Base-by-base conservation (phyloP, 2,329 filamentous ascomycete genomes). In the Atkinsonella texensis region DNA sequence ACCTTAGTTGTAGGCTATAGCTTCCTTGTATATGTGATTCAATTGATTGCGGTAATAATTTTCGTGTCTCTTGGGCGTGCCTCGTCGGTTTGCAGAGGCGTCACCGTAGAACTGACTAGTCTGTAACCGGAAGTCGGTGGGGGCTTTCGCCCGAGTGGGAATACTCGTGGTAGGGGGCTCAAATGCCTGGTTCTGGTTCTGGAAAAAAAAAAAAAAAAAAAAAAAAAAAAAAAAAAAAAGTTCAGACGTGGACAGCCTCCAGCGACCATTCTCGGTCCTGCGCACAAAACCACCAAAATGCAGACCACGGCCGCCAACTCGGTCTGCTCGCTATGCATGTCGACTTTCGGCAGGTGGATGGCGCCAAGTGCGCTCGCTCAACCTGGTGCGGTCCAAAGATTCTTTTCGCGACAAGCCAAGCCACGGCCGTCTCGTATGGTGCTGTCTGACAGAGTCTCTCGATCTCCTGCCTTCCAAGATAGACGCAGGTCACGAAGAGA, bases 361-460 rank as follows among this genome's bases (percentile, higher is more conserved):
- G 42, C 50, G 46, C 42, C 52, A 35, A 56, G 56, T 12, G 48
- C 53, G 32, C 51, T 56, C 32, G 35, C 60, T 18, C 66, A 63
- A 53, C 58, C 67, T 65, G 69, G 62, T 58, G 53, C 65, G 32
- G 53, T 58, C 32, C 66, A 66, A 53, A 66, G 70, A 50, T 64
- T 66, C 55, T 61, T 66, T 51, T 66, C 67, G 41, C 67, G 63
- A 18, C 62, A 63, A 49, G 61, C 59, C 49, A 66, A 61, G 52
- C 55, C 63, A 53, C 65, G 68, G 50, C 74, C 79, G 38, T 77
- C 77, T 42, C 76, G 79, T 48, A 80, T 81, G 78, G 72, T 78
- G 32, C 70, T 82, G 7, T 79, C 79, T 9, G 72, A 79, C 56
- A 69, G 68, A 45, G 78, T 81, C 23, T 68, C 70, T 39, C 70